Evolutionary conservation across 2,329 filamentous ascomycete genomes (phyloP), one percentile per base, ranked within the genome.

Genomic region (Alternaria sp.): DNA sequence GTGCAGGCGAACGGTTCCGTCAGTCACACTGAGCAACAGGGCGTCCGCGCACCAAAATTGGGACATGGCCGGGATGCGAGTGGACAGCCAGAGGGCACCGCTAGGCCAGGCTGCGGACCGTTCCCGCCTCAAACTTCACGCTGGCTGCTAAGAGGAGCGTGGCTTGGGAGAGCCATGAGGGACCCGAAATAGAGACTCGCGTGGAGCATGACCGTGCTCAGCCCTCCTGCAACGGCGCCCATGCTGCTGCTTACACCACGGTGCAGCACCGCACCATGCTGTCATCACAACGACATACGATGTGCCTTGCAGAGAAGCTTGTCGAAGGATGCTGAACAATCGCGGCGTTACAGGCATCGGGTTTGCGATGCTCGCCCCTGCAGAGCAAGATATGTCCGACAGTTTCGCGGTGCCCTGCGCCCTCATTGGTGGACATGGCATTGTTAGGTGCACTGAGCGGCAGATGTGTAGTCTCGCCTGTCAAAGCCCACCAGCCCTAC

Each of bases 31-130:
- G 74, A 65, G 62, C 71, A 62, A 68, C 62, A 64, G 63, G 68
- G 66, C 68, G 67, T 71, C 73, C 65, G 68, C 65, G 72, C 73
- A 62, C 74, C 73, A 73, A 73, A 73, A 59, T 74, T 76, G 72
- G 74, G 68, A 68, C 66, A 65, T 58, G 64, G 65, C 62, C 47
- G 58, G 65, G 69, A 52, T 55, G 57, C 65, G 66, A 66, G 61
- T 66, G 68, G 67, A 62, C 63, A 59, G 62, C 62, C 59, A 47
- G 47, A 59, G 56, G 54, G 50, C 63, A 65, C 61, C 66, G 70
- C 70, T 71, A 66, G 68, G 71, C 75, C 74, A 76, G 73, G 67
- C 71, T 72, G 74, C 77, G 77, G 77, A 78, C 77, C 77, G 76
- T 75, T 77, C 76, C 77, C 74, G 74, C 71, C 65, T 73, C 71